These are phyloP conservation scores for Batkoa obscura DNA, from an alignment of 371 early-diverging fungal genomes.

Conservation along the genomic window DNA sequence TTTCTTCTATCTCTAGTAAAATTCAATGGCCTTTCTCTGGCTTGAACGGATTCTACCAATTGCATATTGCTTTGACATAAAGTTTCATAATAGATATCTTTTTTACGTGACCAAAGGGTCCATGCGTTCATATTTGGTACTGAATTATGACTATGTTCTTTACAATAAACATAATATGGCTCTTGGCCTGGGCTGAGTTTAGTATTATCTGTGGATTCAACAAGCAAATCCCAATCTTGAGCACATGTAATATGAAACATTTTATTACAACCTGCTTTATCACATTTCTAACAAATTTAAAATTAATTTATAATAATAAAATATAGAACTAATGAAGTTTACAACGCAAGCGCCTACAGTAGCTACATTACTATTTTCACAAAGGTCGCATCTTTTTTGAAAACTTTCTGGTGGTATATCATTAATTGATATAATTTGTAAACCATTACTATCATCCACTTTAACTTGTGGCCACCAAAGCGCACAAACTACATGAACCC, in stretches of 20 bases:
- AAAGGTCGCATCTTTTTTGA: neutral
- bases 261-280: constrained; percentile 1
- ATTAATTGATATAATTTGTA: neutral
- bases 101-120: constrained; percentile 6
- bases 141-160: neutral
- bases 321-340: neutral
- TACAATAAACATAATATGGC: constrained; percentile 6
- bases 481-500: constrained; percentile 9
- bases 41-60: constrained; percentile 2
- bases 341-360: constrained; percentile 5
- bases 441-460: neutral
- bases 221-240: constrained; percentile 6
- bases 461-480: constrained; percentile 8
- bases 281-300: neutral
- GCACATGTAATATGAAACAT: constrained; percentile 7
- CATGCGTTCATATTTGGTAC: constrained; percentile 5
- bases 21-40: neutral
- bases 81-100: constrained; percentile 2
- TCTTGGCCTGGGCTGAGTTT: constrained; percentile 4
- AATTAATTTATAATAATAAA: neutral
- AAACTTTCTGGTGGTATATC: neutral
- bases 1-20: neutral
- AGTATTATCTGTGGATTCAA: constrained; percentile 2
- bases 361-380: constrained; percentile 2
- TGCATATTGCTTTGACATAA: constrained; percentile 5